Conservation (phyloP, 768 basidiomycete genomes). For the Phlebiopsis flavidoalba region DNA sequence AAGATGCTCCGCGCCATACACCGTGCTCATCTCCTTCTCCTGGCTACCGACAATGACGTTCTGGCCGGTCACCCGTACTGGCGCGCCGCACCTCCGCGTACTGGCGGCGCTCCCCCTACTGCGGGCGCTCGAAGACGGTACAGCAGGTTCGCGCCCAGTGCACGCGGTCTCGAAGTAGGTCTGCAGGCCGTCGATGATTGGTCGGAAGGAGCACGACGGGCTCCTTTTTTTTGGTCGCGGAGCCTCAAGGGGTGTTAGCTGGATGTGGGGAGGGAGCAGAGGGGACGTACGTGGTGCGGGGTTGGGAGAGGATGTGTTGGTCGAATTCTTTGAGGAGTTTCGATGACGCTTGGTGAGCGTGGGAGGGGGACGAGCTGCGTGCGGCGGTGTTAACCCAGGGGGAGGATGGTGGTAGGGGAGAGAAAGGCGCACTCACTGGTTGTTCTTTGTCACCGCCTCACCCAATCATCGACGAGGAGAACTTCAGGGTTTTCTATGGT, state of each 20-base stretch:
- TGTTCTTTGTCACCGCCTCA: constrained; percentile 94
- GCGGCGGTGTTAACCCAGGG: not conserved
- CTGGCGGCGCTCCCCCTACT: constrained; percentile 94
- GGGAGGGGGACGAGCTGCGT: constrained; percentile 79
- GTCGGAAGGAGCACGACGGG: constrained; percentile 68
- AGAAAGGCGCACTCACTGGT: constrained; percentile 55
- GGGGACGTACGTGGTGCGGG: constrained; percentile 36
- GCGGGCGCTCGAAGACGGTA: constrained; percentile 95
- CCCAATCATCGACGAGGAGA: constrained; percentile 94
- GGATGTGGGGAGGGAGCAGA: not conserved
- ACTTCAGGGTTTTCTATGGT: constrained; percentile 82
- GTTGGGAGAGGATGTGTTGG: constrained; percentile 49
- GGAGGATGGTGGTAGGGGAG: not conserved
- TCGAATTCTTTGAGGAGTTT: constrained; percentile 78
- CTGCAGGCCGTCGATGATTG: constrained; percentile 76
- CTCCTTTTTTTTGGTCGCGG: too few species aligned
- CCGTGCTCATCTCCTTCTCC: constrained; percentile 81
- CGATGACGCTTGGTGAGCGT: constrained; percentile 69
- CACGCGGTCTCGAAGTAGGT: constrained; percentile 94
- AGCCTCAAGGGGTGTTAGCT: constrained; percentile 36
- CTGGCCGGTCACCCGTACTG: constrained; percentile 67
- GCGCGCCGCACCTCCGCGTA: constrained; percentile 76
- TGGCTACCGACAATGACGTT: constrained; percentile 59
- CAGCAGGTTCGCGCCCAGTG: constrained; percentile 82
- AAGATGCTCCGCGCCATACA: constrained; percentile 95